Percentiles rank a stretch among this genome's conserved stretches.
phyloP scores from a whole-genome alignment of 345 rosid genomes.

The Rhodomyrtus tomentosa region DNA sequence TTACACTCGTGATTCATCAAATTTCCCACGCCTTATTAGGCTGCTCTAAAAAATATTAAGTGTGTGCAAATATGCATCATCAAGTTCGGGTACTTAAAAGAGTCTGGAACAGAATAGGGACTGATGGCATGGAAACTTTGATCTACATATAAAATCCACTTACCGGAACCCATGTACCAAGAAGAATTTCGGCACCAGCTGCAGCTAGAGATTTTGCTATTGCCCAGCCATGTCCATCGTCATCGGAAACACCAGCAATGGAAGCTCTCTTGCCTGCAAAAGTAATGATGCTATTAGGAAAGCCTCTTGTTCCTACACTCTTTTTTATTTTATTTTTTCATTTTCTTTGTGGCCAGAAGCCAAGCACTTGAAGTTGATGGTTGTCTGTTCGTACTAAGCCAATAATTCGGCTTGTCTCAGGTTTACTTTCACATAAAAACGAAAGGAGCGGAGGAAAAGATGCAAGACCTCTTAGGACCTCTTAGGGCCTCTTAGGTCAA shows the following conservation, averaged over 20 bases:
- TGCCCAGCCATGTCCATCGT: constrained; percentile 68
- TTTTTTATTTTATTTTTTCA: not conserved
- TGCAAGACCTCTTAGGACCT: constrained; percentile 32
- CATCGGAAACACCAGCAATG: constrained; percentile 62
- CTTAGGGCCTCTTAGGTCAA: constrained; percentile 59
- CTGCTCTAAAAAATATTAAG: constrained; percentile 50
- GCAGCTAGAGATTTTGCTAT: constrained; percentile 65
- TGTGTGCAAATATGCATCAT: constrained; percentile 19
- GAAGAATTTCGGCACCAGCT: constrained; percentile 54
- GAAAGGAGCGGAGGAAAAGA: not conserved
- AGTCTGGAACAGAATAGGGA: not conserved
- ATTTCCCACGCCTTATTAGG: constrained; percentile 43
- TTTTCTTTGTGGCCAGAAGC: not conserved
- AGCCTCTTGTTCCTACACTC: not conserved
- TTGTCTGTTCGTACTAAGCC: not conserved
- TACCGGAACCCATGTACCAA: constrained; percentile 67
- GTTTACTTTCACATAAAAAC: not conserved
- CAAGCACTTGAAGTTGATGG: not conserved
- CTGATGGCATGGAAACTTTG: not conserved
- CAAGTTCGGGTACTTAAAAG: not conserved
- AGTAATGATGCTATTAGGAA: not conserved
- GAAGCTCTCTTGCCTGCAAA: constrained; percentile 47
- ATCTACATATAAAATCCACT: constrained; percentile 2
- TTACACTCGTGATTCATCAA: constrained; percentile 48
- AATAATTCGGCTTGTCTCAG: not conserved